Evolutionary conservation across 345 rosid genomes (phyloP).

Genomic region (Eucalyptus curtisii): DNA sequence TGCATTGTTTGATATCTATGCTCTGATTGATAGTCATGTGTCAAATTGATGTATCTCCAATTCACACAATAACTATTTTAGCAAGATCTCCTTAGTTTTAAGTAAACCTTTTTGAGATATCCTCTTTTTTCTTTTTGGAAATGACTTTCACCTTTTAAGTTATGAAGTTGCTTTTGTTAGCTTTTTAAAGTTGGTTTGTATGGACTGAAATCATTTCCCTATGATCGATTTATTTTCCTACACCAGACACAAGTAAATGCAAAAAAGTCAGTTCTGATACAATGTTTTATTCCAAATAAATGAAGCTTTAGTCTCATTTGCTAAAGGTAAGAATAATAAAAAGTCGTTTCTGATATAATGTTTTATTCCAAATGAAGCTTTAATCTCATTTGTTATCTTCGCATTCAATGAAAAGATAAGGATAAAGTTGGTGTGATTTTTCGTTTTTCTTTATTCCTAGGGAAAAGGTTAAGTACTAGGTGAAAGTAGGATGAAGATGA

Average conservation of each 20-base stretch:
- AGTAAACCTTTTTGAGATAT: neutral
- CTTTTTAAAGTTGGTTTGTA: neutral
- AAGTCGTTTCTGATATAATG: neutral
- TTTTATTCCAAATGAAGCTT: neutral
- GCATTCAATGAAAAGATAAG: neutral
- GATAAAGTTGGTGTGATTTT: no score
- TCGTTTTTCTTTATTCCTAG: no score
- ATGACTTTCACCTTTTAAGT: neutral
- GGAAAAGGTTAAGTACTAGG: no score
- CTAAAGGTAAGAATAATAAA: neutral
- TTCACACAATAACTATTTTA: neutral
- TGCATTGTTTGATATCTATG: neutral
- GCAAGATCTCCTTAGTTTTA: neutral
- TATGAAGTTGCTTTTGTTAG: neutral
- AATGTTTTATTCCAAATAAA: neutral
- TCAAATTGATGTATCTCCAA: neutral
- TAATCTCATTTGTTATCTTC: neutral
- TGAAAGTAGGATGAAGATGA: no score
- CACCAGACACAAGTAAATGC: neutral
- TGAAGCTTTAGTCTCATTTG: neutral
- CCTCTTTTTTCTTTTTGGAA: neutral
- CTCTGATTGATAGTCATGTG: rapidly evolving
- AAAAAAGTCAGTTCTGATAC: neutral
- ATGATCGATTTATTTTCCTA: neutral
- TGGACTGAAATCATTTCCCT: neutral